Evolutionary conservation across 768 basidiomycete species (phyloP).

Genomic region (Phaffia australis): DNA sequence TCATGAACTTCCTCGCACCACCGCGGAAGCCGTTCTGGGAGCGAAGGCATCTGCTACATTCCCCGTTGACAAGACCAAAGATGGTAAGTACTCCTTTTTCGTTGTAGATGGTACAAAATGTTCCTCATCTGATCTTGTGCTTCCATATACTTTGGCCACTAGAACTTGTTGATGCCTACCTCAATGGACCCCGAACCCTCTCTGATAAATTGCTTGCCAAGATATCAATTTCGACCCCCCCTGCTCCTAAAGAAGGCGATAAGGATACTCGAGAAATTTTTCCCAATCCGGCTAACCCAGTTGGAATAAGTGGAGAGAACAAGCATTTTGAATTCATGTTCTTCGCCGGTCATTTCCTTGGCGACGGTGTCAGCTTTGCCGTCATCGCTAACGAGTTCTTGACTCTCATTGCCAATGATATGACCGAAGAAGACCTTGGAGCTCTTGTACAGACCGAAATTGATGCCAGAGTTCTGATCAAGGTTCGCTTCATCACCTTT

Average conservation of each 20-base stretch:
- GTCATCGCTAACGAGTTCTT: slow-evolving; percentile 72
- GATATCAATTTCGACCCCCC: slow-evolving; percentile 42
- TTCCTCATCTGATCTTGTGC: slow-evolving; percentile 8
- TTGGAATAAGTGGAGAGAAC: slow-evolving; percentile 29
- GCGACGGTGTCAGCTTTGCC: slow-evolving; percentile 80
- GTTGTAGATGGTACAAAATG: slow-evolving; percentile 1
- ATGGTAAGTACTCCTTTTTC: slow-evolving; percentile 41
- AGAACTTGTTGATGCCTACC: slow-evolving; percentile 52
- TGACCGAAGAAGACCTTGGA: slow-evolving; percentile 25
- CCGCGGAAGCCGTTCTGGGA: slow-evolving; percentile 43
- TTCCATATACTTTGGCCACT: slow-evolving; percentile 37
- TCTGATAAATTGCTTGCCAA: slow-evolving; percentile 57
- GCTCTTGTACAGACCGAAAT: slow-evolving; percentile 26
- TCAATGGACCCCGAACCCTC: slow-evolving; percentile 67
- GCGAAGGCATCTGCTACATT: slow-evolving; percentile 43
- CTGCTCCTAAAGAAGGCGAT: slow-evolving; percentile 27
- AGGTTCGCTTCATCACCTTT: neutral
- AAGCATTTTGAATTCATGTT: slow-evolving; percentile 55
- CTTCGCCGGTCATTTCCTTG: slow-evolving; percentile 68
- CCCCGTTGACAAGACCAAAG: slow-evolving; percentile 48
- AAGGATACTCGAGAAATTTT: slow-evolving; percentile 32
- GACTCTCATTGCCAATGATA: slow-evolving; percentile 45
- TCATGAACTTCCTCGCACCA: slow-evolving; percentile 43
- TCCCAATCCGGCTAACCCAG: slow-evolving; percentile 25
- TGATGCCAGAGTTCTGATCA: slow-evolving; percentile 12